Conservation (phyloP, 2,329 filamentous ascomycete genomes). For the Diaporthe vexans region DNA sequence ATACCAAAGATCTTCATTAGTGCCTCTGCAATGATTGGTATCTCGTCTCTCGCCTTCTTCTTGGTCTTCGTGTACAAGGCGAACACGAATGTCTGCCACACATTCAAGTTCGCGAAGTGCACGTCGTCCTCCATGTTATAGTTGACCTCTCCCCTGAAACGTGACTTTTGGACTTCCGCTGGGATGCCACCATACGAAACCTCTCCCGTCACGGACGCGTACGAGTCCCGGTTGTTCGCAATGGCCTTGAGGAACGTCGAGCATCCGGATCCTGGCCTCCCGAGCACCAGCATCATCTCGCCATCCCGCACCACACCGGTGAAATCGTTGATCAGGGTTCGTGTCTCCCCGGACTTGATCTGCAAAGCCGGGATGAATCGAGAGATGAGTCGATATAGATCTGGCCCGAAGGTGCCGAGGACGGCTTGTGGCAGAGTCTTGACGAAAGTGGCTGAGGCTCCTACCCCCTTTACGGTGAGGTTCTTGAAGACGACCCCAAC, state of each 20-base stretch:
- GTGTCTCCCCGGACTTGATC: constrained; percentile 27
- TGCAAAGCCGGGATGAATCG: constrained; percentile 52
- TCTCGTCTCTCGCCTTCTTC: constrained; percentile 72
- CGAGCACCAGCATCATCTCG: constrained; percentile 70
- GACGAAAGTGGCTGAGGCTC: constrained; percentile 76
- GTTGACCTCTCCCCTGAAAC: constrained; percentile 73
- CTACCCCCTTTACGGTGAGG: constrained; percentile 80
- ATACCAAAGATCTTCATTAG: constrained; percentile 79
- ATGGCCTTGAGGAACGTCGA: constrained; percentile 73
- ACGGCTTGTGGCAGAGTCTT: constrained; percentile 81
- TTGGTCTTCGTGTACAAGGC: constrained; percentile 75
- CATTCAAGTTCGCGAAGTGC: constrained; percentile 78
- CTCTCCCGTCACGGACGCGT: constrained; percentile 74
- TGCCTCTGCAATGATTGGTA: constrained; percentile 68
- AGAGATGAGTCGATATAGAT: constrained; percentile 76
- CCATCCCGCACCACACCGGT: constrained; percentile 68
- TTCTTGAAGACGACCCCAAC: constrained; percentile 84
- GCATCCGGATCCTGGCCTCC: constrained; percentile 70
- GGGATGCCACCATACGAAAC: constrained; percentile 71
- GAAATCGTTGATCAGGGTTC: constrained; percentile 62
- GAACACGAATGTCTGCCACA: constrained; percentile 77
- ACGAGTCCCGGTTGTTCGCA: constrained; percentile 77
- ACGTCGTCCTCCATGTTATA: constrained; percentile 75
- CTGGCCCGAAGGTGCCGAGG: constrained; percentile 83
- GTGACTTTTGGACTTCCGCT: constrained; percentile 60